These are phyloP conservation scores for Fremontodendron californicum DNA, from an alignment of 345 rosid species.

Conservation along the genomic window DNA sequence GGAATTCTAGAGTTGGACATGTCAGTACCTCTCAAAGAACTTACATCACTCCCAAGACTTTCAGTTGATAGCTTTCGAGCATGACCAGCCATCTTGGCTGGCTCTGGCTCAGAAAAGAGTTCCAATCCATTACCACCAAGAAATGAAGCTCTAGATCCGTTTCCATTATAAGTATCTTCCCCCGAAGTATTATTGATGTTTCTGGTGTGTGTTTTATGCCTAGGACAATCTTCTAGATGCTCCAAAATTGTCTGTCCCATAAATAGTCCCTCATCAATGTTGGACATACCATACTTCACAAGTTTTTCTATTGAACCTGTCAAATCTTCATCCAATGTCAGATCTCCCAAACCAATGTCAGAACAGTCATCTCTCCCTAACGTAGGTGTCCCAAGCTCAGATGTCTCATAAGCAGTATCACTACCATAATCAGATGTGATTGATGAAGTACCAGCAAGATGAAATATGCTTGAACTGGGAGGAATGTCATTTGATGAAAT, in stretches of 20 bases:
- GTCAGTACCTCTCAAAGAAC: conserved; percentile 64
- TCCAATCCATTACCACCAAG: conserved; percentile 51
- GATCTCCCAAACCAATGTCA: conserved; percentile 67
- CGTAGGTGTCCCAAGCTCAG: conserved; percentile 84
- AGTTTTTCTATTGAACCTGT: conserved; percentile 81
- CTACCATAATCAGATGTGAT: conserved; percentile 88
- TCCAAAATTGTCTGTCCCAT: conserved; percentile 94
- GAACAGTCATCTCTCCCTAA: conserved; percentile 59
- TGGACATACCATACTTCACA: conserved; percentile 79
- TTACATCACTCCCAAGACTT: conserved; percentile 65
- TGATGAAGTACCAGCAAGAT: conserved; percentile 60
- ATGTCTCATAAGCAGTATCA: conserved; percentile 88
- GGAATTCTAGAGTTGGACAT: conserved; percentile 56
- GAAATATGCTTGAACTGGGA: conserved; percentile 48
- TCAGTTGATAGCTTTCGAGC: conserved; percentile 63
- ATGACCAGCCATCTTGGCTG: conserved; percentile 51
- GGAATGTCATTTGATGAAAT: conserved; percentile 40
- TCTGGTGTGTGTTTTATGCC: conserved; percentile 52
- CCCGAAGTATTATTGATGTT: conserved; percentile 41
- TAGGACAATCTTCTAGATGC: conserved; percentile 82
- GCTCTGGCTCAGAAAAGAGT: conserved; percentile 58
- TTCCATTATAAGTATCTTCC: conserved; percentile 53
- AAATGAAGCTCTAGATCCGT: conserved; percentile 44
- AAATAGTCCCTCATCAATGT: conserved; percentile 91
- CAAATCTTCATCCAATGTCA: conserved; percentile 67